Percentiles rank a stretch among this genome's conserved stretches.
phyloP scores from a whole-genome alignment of 164 flowering plant genomes.

The Cinnamomum chago region DNA sequence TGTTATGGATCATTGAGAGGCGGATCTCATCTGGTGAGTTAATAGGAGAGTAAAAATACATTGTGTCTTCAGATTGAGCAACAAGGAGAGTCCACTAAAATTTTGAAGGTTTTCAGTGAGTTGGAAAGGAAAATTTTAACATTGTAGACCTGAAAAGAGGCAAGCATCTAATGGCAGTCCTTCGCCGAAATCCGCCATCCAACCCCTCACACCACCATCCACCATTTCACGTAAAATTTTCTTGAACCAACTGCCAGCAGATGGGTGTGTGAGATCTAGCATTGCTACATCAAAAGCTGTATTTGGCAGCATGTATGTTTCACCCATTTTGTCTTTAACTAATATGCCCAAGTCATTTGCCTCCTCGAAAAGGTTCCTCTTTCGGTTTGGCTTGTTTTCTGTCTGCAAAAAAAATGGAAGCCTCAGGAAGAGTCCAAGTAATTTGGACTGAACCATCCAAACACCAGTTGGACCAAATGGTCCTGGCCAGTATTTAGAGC shows the following conservation, averaged over 20 bases:
- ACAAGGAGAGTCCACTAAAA: not conserved
- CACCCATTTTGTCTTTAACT: constrained; percentile 63
- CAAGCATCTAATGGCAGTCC: constrained; percentile 76
- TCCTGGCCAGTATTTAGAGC: too few species aligned
- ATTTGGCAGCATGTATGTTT: constrained; percentile 73
- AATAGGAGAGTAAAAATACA: not conserved
- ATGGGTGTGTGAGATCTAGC: constrained; percentile 81
- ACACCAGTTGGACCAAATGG: too few species aligned
- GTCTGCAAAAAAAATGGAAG: constrained; percentile 28
- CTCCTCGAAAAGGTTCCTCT: constrained; percentile 64
- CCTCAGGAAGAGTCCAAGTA: not conserved
- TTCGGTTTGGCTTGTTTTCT: constrained; percentile 53
- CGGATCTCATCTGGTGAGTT: not conserved
- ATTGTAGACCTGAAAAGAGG: constrained; percentile 62
- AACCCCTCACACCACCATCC: constrained; percentile 72
- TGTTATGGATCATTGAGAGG: not conserved
- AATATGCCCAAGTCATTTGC: constrained; percentile 63
- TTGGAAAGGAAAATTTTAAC: not conserved
- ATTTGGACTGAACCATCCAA: too few species aligned
- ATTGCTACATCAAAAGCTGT: constrained; percentile 87
- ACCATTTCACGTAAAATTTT: constrained; percentile 70
- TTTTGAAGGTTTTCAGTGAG: not conserved
- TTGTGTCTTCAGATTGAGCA: not conserved
- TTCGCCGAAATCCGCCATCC: constrained; percentile 98
- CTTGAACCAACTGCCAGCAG: constrained; percentile 68